Conservation (phyloP, 345 rosid species). For the Salix suchowensis region DNA sequence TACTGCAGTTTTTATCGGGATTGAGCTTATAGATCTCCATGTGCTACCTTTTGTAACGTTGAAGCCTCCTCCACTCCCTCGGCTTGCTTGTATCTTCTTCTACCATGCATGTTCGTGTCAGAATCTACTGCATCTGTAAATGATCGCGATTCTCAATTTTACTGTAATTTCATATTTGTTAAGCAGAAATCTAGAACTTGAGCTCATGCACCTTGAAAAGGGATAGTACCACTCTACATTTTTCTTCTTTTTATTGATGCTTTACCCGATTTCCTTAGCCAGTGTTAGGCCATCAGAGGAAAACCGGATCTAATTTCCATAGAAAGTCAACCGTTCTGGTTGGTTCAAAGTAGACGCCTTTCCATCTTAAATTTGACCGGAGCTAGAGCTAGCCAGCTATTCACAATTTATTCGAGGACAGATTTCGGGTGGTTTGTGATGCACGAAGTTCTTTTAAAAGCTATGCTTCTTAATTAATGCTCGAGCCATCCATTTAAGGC, state of each 20-base stretch:
- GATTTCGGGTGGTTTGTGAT: conserved; percentile 11
- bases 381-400: neutral
- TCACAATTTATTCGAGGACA: neutral
- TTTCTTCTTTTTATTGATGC: neutral
- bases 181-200: too few relatives aligned
- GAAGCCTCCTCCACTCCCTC: neutral
- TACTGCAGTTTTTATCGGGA: conserved; percentile 20
- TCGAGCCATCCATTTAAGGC: neutral
- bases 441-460: neutral
- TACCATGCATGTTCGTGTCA: neutral
- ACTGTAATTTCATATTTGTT: too few relatives aligned
- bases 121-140: too few relatives aligned
- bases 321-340: neutral
- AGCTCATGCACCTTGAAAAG: too few relatives aligned
- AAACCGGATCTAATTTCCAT: too few relatives aligned
- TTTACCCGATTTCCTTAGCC: neutral
- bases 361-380: neutral
- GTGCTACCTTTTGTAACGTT: neutral
- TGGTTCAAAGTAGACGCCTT: neutral
- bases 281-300: neutral
- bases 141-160: too few relatives aligned
- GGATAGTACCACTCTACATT: too few relatives aligned
- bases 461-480: neutral
- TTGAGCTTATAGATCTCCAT: neutral
- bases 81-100: neutral